These are phyloP conservation scores for Metschnikowia orientalis DNA, from an alignment of 805 yeast genomes.

Conservation along the genomic window DNA sequence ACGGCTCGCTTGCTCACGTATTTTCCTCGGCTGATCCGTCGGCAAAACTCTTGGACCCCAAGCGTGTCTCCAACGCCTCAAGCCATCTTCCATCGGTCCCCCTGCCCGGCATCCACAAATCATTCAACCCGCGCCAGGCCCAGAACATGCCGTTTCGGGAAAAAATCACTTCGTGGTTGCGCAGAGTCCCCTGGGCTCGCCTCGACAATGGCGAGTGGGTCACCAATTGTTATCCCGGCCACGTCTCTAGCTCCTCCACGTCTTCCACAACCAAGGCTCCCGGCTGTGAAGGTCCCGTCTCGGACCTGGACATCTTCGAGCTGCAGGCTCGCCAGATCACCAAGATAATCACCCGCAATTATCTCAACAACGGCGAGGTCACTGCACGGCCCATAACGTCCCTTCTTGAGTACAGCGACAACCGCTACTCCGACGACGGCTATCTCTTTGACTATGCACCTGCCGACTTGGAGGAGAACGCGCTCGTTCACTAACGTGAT, in stretches of 20 bases:
- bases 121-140: conserved; percentile 63
- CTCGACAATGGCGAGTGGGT: conserved; percentile 19
- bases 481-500: too few species aligned
- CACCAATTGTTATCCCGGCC: conserved; percentile 51
- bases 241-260: conserved; percentile 12
- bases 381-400: conserved; percentile 16
- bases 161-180: conserved; percentile 63
- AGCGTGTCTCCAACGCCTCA: too few species aligned
- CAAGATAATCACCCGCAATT: conserved; percentile 17
- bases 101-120: too few species aligned
- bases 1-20: too few species aligned
- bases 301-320: conserved; percentile 46
- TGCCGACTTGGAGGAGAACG: conserved; percentile 4
- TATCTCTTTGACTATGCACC: conserved; percentile 14
- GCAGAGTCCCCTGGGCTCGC: conserved; percentile 47
- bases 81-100: too few species aligned
- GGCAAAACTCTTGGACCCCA: too few species aligned
- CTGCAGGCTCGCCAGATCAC: conserved; percentile 53
- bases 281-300: conserved; percentile 18
- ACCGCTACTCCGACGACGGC: conserved; percentile 14
- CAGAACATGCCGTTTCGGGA: conserved; percentile 62
- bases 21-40: too few species aligned
- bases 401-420: conserved; percentile 10
- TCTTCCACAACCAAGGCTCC: conserved; percentile 22
- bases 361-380: conserved; percentile 15